Evolutionary conservation across 208 protist species (phyloP).

Genomic region (Strigomonas culicis): DNA sequence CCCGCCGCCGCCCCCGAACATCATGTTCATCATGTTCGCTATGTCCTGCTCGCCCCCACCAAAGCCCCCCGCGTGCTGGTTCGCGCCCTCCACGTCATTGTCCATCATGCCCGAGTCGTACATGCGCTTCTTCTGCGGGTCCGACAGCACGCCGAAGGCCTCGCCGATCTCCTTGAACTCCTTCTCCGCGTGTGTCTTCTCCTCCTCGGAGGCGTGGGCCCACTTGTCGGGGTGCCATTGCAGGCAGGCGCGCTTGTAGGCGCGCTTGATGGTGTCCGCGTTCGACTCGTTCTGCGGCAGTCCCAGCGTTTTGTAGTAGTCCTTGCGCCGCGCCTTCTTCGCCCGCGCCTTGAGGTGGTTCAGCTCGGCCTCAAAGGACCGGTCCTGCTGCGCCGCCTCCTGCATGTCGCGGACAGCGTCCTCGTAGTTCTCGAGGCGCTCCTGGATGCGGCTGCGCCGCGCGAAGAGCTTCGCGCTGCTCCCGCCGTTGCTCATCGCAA

Average conservation of each 20-base stretch:
- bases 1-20: slow-evolving; percentile 40
- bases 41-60: slow-evolving; percentile 38
- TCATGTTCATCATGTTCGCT: slow-evolving; percentile 55
- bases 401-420: slow-evolving; percentile 88
- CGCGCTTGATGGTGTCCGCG: slow-evolving; percentile 66
- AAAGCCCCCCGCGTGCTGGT: slow-evolving; percentile 7
- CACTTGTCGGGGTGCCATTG: slow-evolving; percentile 94
- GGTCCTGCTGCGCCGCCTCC: slow-evolving; percentile 68
- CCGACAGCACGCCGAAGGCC: slow-evolving; percentile 84
- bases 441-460: slow-evolving; percentile 76
- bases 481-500: slow-evolving; percentile 86
- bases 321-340: slow-evolving; percentile 76
- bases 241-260: slow-evolving; percentile 84
- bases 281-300: slow-evolving; percentile 63
- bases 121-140: slow-evolving; percentile 83
- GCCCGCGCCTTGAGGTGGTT: slow-evolving; percentile 49
- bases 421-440: slow-evolving; percentile 82
- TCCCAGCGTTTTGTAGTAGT: slow-evolving; percentile 92
- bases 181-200: slow-evolving; percentile 72
- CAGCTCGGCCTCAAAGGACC: slow-evolving; percentile 53
- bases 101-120: slow-evolving; percentile 90
- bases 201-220: slow-evolving; percentile 62
- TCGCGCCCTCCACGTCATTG: slow-evolving; percentile 74
- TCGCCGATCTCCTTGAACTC: slow-evolving; percentile 89
- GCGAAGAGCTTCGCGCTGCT: slow-evolving; percentile 85